Conservation (phyloP, 768 basidiomycete genomes). For the Phaeotremella skinneri region DNA sequence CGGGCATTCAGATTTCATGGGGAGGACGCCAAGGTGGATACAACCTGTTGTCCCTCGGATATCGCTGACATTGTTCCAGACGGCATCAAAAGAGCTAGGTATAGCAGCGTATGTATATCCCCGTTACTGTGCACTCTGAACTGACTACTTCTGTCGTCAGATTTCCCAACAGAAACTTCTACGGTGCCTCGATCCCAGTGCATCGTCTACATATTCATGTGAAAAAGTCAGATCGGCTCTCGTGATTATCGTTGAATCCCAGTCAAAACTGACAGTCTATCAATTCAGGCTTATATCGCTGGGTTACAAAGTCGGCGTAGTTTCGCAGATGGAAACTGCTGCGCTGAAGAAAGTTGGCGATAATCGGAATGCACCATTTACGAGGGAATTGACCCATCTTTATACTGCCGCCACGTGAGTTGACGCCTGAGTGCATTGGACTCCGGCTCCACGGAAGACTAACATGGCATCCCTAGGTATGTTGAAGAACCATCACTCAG, state of each 20-base stretch:
- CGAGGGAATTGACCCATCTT: conserved; percentile 62
- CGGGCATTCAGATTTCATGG: conserved; percentile 44
- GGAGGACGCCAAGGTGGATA: conserved; percentile 49
- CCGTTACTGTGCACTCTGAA: neutral
- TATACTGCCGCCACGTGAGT: conserved; percentile 85
- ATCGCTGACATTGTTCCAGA: conserved; percentile 15
- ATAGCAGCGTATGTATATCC: conserved; percentile 43
- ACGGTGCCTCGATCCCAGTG: conserved; percentile 50
- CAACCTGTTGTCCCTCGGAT: neutral
- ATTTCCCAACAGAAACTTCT: conserved; percentile 51
- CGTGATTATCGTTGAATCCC: neutral
- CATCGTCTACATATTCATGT: conserved; percentile 52
- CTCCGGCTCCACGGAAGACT: neutral
- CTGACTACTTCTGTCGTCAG: conserved; percentile 22
- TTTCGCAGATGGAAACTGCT: conserved; percentile 52
- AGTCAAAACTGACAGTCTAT: conserved; percentile 4
- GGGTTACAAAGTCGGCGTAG: conserved; percentile 52
- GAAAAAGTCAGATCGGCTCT: conserved; percentile 38
- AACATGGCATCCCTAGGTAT: conserved; percentile 58
- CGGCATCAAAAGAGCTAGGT: conserved; percentile 48
- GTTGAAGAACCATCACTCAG: conserved; percentile 60
- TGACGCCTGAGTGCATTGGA: conserved; percentile 13
- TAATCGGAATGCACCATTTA: conserved; percentile 52
- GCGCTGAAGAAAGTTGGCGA: conserved; percentile 51
- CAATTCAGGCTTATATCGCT: conserved; percentile 44